phyloP scores from a whole-genome alignment of 2,329 filamentous ascomycete genomes.

The Clathrospora elynae region DNA sequence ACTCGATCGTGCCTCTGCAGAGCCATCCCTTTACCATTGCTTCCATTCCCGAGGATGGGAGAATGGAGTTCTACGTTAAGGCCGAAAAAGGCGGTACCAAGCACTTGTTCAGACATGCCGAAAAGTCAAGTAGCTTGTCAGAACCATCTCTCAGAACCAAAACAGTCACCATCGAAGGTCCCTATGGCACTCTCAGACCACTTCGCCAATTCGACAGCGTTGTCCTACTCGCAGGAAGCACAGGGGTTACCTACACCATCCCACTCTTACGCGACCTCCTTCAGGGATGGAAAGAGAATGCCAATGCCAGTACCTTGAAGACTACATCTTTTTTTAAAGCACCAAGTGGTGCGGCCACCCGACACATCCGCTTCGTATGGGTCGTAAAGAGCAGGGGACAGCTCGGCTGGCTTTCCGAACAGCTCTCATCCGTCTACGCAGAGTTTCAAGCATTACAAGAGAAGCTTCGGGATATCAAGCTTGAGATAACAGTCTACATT shows the following conservation, averaged over 20 bases:
- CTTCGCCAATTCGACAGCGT: conserved; percentile 66
- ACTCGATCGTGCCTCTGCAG: conserved; percentile 62
- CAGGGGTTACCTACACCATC: conserved; percentile 63
- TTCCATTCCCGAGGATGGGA: conserved; percentile 60
- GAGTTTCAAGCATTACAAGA: conserved; percentile 52
- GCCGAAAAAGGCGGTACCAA: conserved; percentile 60
- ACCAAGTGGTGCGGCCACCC: conserved; percentile 49
- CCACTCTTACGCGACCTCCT: conserved; percentile 63
- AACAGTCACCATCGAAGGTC: conserved; percentile 59
- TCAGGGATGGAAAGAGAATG: conserved; percentile 50
- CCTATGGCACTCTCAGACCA: conserved; percentile 58
- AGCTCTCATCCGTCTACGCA: conserved; percentile 54
- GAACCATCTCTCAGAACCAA: conserved; percentile 25
- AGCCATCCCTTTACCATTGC: conserved; percentile 69
- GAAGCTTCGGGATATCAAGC: conserved; percentile 47
- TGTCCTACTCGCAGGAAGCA: conserved; percentile 64
- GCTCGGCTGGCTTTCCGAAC: conserved; percentile 58
- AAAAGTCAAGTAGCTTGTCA: conserved; percentile 43
- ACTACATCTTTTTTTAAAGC: conserved; percentile 23
- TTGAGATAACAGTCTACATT: conserved; percentile 61
- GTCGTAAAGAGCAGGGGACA: conserved; percentile 61
- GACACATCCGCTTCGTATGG: conserved; percentile 62
- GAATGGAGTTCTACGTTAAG: conserved; percentile 62
- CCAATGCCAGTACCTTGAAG: conserved; percentile 6
- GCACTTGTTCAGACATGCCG: conserved; percentile 58